Conservation (phyloP, 1,284 basidiomycete species). For the Cerrena zonata region DNA sequence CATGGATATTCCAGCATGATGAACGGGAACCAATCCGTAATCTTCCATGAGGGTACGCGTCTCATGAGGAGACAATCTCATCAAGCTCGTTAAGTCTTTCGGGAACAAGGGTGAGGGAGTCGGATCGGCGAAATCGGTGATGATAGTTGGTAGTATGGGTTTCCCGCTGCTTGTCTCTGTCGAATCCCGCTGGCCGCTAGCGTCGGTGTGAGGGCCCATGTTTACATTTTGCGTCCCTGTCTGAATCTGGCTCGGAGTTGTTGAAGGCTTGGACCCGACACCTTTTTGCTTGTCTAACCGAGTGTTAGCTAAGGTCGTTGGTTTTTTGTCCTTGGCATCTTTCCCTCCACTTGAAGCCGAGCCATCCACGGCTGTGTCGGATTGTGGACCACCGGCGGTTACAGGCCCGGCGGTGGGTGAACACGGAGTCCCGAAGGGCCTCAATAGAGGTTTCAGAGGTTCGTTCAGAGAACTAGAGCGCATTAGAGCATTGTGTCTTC, state of each 20-base stretch:
- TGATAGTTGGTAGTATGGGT: not conserved
- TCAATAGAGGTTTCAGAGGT: conserved; percentile 41
- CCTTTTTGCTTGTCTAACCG: too few relatives aligned
- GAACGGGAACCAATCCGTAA: conserved; percentile 32
- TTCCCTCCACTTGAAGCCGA: conserved; percentile 21
- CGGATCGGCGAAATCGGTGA: conserved; percentile 11
- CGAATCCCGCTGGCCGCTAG: not conserved
- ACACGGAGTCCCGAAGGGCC: conserved; percentile 35
- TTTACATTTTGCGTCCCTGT: too few relatives aligned
- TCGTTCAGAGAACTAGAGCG: conserved; percentile 33
- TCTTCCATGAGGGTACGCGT: conserved; percentile 36
- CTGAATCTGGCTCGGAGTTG: too few relatives aligned
- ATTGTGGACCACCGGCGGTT: conserved; percentile 19
- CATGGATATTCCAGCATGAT: conserved; percentile 11
- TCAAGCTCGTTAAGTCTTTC: conserved; percentile 33
- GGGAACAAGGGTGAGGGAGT: conserved; percentile 26
- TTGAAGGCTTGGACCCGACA: too few relatives aligned
- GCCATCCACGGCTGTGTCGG: conserved; percentile 9
- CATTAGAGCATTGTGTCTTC: conserved; percentile 42
- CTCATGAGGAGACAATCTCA: conserved; percentile 35
- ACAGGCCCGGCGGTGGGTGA: conserved; percentile 21
- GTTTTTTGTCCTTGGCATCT: conserved; percentile 27
- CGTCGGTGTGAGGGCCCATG: not conserved
- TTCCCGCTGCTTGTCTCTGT: not conserved
- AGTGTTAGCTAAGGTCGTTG: not conserved